Evolutionary conservation across 2,329 filamentous ascomycete genomes (phyloP).

Genomic region (Ascochyta koolunga): DNA sequence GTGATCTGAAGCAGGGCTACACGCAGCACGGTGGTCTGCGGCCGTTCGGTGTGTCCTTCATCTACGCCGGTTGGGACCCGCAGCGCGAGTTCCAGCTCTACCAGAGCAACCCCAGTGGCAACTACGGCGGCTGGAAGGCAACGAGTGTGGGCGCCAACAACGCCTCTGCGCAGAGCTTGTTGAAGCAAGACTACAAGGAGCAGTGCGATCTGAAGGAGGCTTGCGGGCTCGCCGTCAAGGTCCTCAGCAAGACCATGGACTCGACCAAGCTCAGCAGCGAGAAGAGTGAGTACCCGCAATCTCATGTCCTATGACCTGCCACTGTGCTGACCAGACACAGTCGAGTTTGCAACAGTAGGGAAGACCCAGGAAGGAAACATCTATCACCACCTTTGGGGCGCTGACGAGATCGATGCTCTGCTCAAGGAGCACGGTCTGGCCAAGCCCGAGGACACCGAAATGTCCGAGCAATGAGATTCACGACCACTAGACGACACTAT

Average conservation of each 20-base stretch:
- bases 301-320: neutral
- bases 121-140: conserved; percentile 99
- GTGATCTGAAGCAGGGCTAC: conserved; percentile 98
- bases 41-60: conserved; percentile 98
- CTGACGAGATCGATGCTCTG: conserved; percentile 92
- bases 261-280: conserved; percentile 98
- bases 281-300: conserved; percentile 77
- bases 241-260: conserved; percentile 99
- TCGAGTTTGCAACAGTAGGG: conserved; percentile 97
- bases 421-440: conserved; percentile 95
- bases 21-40: conserved; percentile 98
- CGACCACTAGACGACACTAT: conserved; percentile 27
- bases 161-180: conserved; percentile 90
- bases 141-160: conserved; percentile 98
- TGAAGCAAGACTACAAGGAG: conserved; percentile 99
- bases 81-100: conserved; percentile 98
- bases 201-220: conserved; percentile 96
- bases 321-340: conserved; percentile 55
- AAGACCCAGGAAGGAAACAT: conserved; percentile 95
- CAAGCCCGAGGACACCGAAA: conserved; percentile 60
- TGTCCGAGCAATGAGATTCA: conserved; percentile 41
- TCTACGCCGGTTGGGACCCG: conserved; percentile 97
- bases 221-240: conserved; percentile 96
- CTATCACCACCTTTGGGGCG: conserved; percentile 96
- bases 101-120: conserved; percentile 97